phyloP scores from a whole-genome alignment of 2,329 filamentous ascomycete genomes.

The Fusarium goolgardi region DNA sequence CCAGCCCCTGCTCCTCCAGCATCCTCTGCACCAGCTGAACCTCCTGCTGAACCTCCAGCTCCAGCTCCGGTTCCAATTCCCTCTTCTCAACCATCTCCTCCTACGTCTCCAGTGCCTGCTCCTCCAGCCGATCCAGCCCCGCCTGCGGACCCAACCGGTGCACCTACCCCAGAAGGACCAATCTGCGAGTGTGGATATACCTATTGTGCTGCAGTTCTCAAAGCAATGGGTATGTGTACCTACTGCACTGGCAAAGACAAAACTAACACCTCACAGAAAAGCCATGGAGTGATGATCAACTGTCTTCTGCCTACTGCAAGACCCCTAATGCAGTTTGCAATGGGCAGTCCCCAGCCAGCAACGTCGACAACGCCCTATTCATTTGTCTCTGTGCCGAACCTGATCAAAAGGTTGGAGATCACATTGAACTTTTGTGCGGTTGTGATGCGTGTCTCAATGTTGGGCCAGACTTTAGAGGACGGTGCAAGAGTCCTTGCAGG shows the following conservation, averaged over 20 bases:
- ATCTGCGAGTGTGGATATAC: conserved; percentile 58
- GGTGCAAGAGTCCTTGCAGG: conserved; percentile 54
- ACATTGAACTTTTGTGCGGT: conserved; percentile 54
- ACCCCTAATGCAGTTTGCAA: conserved; percentile 53
- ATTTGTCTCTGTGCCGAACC: conserved; percentile 54
- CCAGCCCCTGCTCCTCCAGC: conserved; percentile 7
- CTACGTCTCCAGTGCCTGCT: conserved; percentile 37
- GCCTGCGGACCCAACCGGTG: conserved; percentile 35
- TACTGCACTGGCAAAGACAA: fast-evolving
- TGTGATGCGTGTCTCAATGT: conserved; percentile 56
- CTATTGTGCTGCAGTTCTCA: conserved; percentile 55
- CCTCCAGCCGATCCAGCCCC: conserved; percentile 42
- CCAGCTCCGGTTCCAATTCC: conserved; percentile 14
- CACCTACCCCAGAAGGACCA: conserved; percentile 44
- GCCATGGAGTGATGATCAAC: conserved; percentile 51
- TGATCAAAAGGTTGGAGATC: conserved; percentile 50
- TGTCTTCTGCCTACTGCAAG: conserved; percentile 53
- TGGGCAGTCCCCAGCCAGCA: conserved; percentile 47
- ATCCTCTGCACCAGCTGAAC: background rate
- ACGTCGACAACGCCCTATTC: conserved; percentile 51
- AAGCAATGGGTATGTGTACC: conserved; percentile 50
- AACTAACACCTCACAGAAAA: conserved; percentile 43
- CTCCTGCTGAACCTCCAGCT: conserved; percentile 14
- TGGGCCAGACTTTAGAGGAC: conserved; percentile 55
- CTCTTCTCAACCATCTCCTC: conserved; percentile 13